phyloP scores from a whole-genome alignment of 1,284 basidiomycete genomes.

The Fomitiporia mediterranea region DNA sequence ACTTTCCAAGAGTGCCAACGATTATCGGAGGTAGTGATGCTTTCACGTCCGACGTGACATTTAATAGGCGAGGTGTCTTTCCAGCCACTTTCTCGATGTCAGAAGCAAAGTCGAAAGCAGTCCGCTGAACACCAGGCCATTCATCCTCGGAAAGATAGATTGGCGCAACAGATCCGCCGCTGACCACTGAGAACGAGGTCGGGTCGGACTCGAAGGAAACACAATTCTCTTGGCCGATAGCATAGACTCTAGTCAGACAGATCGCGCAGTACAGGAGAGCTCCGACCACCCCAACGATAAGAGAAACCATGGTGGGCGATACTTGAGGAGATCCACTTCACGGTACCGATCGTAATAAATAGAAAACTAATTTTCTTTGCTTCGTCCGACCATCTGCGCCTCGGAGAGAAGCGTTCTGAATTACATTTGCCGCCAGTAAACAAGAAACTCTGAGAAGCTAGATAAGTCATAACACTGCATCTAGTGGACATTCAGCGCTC shows the following conservation, averaged over 20 bases:
- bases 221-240: conserved; percentile 33
- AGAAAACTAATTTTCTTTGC: too few relatives aligned
- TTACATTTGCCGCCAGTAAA: too few relatives aligned
- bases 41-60: conserved; percentile 20
- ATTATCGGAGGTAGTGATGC: conserved; percentile 42
- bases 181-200: conserved; percentile 40
- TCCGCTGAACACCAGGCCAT: conserved; percentile 61
- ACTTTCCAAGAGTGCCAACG: conserved; percentile 61
- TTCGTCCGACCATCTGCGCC: too few relatives aligned
- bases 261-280: not conserved
- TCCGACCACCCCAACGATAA: not conserved
- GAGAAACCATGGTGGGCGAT: not conserved
- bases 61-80: conserved; percentile 34
- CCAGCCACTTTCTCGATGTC: conserved; percentile 62
- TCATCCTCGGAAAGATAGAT: conserved; percentile 52
- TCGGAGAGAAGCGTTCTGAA: too few relatives aligned
- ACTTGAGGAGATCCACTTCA: too few relatives aligned
- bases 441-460: too few relatives aligned
- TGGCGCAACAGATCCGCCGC: conserved; percentile 40
- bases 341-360: too few relatives aligned
- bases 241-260: conserved; percentile 21
- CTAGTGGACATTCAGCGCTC: too few relatives aligned
- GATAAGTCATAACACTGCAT: too few relatives aligned
- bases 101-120: conserved; percentile 52
- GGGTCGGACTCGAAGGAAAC: conserved; percentile 29